Percentiles rank a stretch among this genome's conserved stretches.
These are phyloP conservation scores for Biscogniauxia sp. DNA, from an alignment of 2,329 filamentous ascomycete genomes.

Conservation along the genomic window DNA sequence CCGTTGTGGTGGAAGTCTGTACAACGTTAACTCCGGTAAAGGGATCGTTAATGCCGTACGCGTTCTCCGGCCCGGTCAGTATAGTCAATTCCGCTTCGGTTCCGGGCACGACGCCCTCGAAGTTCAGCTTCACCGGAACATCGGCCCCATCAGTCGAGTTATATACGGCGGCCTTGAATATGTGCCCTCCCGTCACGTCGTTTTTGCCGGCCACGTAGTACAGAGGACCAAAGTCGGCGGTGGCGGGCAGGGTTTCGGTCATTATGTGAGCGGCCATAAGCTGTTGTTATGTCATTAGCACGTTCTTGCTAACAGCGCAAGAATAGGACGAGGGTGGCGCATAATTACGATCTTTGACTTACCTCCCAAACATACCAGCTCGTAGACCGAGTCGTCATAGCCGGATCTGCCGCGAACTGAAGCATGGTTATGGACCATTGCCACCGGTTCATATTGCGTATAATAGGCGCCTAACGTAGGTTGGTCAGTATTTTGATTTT, in stretches of 20 bases:
- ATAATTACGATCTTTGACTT: conserved; percentile 8
- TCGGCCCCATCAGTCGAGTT: conserved; percentile 46
- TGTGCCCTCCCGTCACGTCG: conserved; percentile 37
- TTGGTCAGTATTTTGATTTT: conserved; percentile 1
- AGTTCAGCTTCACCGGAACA: conserved; percentile 44
- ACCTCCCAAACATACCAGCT: conserved; percentile 49
- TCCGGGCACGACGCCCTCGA: conserved; percentile 42
- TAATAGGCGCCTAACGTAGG: conserved; percentile 39
- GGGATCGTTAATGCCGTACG: conserved; percentile 45
- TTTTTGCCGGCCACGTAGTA: conserved; percentile 51
- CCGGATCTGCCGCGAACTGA: conserved; percentile 47
- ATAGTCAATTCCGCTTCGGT: conserved; percentile 43
- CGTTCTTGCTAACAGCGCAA: too few species aligned
- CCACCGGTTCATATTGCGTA: conserved; percentile 50
- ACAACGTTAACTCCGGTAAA: conserved; percentile 49
- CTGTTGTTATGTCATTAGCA: conserved; percentile 17
- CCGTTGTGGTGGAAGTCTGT: conserved; percentile 35
- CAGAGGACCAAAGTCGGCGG: conserved; percentile 41
- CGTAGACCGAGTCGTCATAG: conserved; percentile 47
- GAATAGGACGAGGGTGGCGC: neutral
- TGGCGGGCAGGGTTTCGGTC: conserved; percentile 45
- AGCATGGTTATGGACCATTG: conserved; percentile 52
- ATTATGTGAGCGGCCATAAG: conserved; percentile 47
- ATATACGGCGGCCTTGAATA: conserved; percentile 54
- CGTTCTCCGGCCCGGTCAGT: conserved; percentile 41